Percentiles rank a stretch among this genome's conserved stretches.
These are phyloP conservation scores for Suillus placidus DNA, from an alignment of 768 basidiomycete species.

Conservation along the genomic window DNA sequence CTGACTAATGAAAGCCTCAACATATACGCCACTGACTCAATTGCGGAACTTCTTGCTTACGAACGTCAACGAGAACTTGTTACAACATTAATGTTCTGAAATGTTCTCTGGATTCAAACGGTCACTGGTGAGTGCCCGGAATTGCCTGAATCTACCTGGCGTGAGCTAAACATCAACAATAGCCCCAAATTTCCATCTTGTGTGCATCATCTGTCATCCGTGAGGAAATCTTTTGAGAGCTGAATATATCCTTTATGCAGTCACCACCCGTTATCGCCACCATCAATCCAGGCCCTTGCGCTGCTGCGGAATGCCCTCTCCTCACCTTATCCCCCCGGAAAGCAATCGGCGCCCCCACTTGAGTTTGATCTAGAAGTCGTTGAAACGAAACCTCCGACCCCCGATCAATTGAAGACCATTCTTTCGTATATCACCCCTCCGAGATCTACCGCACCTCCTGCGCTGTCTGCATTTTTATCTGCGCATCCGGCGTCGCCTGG, in stretches of 20 bases:
- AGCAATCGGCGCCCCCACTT: slow-evolving; percentile 51
- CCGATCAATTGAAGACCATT: slow-evolving; percentile 71
- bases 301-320: slow-evolving; percentile 63
- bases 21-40: neutral
- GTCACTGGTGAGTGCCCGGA: slow-evolving; percentile 30
- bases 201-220: slow-evolving; percentile 23
- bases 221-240: neutral
- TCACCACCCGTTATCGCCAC: slow-evolving; percentile 66
- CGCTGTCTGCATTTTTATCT: slow-evolving; percentile 52
- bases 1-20: neutral
- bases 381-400: slow-evolving; percentile 61
- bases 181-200: slow-evolving; percentile 72
- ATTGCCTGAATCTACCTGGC: neutral
- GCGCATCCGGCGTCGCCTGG: slow-evolving; percentile 55
- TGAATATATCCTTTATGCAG: slow-evolving; percentile 36
- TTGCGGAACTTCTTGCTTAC: neutral
- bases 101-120: slow-evolving; percentile 44
- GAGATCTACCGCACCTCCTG: slow-evolving; percentile 36
- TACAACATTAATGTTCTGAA: neutral
- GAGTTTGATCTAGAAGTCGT: slow-evolving; percentile 74
- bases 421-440: slow-evolving; percentile 51
- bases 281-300: slow-evolving; percentile 61
- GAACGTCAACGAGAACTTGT: neutral
- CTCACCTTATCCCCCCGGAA: slow-evolving; percentile 60
- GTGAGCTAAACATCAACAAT: slow-evolving; percentile 1